Base-by-base conservation (phyloP, 1,284 basidiomycete genomes). In the Athelia psychrophila region DNA sequence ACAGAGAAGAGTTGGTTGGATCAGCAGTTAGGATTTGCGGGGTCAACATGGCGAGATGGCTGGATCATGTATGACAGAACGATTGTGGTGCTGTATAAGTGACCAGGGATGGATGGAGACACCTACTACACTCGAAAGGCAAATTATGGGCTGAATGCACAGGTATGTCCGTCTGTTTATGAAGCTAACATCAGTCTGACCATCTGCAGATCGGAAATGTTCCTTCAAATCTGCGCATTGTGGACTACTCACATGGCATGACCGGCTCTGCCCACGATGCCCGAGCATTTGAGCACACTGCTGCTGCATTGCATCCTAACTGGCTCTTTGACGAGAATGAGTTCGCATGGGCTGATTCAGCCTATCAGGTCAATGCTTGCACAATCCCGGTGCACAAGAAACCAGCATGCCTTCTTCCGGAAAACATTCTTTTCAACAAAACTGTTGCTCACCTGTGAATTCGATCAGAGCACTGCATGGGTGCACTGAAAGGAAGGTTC, bases 291-390 rank as follows among this genome's bases (percentile, higher is more conserved):
- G 53, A 66, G 40, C 50, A 64, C 50, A 69, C 68, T 16, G 49
- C 58, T 49, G 67, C 67, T 20, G 13, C 32, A 1, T 59, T 58
- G 20, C 51, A 66, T 52, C 64, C 68, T 32, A 57, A 64, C 0
- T 66, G 58, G 55, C 59, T 72, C 12, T 72, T 72, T 56, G 44
- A 60, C 2, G 64, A 61, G 5, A 52, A 65, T 2, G 70, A 74
- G 52, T 75, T 73, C 63, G 68, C 67, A 2, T 74, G 72, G 70
- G 63, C 56, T 3, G 70, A 74, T 53, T 73, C 67, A 36, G 71
- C 71, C 18, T 75, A 73, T 58, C n/a, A 62, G 15, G 49, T 66
- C 38, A 64, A 52, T 25, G 15, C 42, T 6, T 55, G 52, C 1
- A 64, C 59, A 0, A 68, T 73, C 27, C 62, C 68, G 32, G 59